phyloP scores from a whole-genome alignment of 345 rosid species.

The Dipteronia dyeriana region DNA sequence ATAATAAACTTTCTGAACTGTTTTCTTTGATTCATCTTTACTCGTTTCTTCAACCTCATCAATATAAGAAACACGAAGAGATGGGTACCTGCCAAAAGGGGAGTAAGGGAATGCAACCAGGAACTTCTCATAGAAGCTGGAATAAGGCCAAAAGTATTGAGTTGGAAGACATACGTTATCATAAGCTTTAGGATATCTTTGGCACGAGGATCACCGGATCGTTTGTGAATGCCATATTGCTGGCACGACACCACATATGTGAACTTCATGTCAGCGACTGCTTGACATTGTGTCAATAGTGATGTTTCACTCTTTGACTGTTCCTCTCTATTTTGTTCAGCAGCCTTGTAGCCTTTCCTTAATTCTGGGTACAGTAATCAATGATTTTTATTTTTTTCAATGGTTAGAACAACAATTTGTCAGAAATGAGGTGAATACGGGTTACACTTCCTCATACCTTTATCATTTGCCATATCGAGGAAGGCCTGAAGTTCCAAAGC shows the following conservation, averaged over 20 bases:
- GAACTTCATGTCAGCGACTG: conserved; percentile 82
- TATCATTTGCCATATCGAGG: conserved; percentile 70
- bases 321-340: conserved; percentile 58
- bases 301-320: conserved; percentile 59
- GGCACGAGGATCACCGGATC: conserved; percentile 68
- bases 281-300: conserved; percentile 73
- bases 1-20: conserved; percentile 59
- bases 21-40: conserved; percentile 47
- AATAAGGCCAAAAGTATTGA: conserved; percentile 11
- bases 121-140: conserved; percentile 14
- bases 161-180: conserved; percentile 51
- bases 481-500: conserved; percentile 84
- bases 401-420: conserved; percentile 19
- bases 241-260: conserved; percentile 83
- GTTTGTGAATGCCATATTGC: conserved; percentile 70
- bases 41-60: conserved; percentile 75
- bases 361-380: conserved; percentile 32
- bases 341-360: conserved; percentile 75
- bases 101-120: conserved; percentile 7
- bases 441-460: conserved; percentile 37
- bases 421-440: conserved; percentile 7
- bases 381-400: not conserved
- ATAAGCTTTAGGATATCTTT: conserved; percentile 75
- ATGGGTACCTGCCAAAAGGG: conserved; percentile 53
- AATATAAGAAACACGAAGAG: conserved; percentile 73